Evolutionary conservation across 129 eudicot species (phyloP), one percentile per base, ranked within the genome.

Genomic region (Flaveria bidentis): DNA sequence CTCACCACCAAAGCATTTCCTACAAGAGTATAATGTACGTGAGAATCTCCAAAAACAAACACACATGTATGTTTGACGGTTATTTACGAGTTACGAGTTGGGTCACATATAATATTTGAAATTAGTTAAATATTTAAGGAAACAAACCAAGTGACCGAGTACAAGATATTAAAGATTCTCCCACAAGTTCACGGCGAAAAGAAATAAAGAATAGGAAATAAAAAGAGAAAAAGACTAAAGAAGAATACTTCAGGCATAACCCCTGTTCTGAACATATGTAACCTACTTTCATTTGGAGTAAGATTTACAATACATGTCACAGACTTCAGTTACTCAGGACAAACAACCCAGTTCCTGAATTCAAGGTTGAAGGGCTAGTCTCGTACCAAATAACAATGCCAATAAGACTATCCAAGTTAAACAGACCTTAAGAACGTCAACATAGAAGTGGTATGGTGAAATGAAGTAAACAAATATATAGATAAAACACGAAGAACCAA

Each of bases 1-100:
- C 88, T 94, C 98, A 69, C 89, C 90, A 65, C 96, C 98, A 86
- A 83, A 79, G 81, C 96, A 84, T 85, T 85, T 91, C 93, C 98
- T 94, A 71, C 64, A 69, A 69, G 74, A 80, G 63, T 79, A 55
- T 50, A 62, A 11, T 41, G 73, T 23, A 79, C 2, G 20, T 78
- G 44, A 79, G 26, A 23, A 61, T 47, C 18, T 36, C 36, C 57
- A 20, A 26, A 33, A 49, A 26, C 44, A 70, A 14, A 71, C 20
- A 76, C 42, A 66, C 17, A 16, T 18, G 20, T 25, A 55, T 23
- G 47, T 47, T n/a, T 61, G 57, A 52, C 13, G 55, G 67, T 41
- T 67, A 69, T 14, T 39, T 5, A 52, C 46, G 52, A 69, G 1
- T 39, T 9, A 52, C 30, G 39, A 12, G 51, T 67, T 52, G 56